phyloP scores from a whole-genome alignment of 495 filamentous ascomycete species.

The Aspergillus nanangensis region DNA sequence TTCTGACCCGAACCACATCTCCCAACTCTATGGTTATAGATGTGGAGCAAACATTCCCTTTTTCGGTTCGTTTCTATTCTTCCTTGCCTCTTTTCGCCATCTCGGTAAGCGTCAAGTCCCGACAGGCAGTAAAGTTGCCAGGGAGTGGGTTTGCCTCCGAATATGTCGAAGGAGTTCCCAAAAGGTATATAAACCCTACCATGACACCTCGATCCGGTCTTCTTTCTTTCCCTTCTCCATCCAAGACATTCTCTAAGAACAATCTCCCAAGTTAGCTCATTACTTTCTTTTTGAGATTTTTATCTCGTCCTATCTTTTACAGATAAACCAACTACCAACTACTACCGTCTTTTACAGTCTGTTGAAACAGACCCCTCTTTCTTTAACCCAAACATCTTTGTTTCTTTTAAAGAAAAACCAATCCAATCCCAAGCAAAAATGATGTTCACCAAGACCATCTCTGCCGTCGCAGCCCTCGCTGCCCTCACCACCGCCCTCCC shows the following conservation, averaged over 20 bases:
- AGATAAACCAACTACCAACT: no score
- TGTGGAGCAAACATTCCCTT: not conserved
- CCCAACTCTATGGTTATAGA: not conserved
- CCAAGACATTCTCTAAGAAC: not conserved
- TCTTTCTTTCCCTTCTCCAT: conserved; percentile 4
- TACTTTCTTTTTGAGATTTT: not conserved
- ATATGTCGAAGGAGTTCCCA: not conserved
- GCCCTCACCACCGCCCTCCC: conserved; percentile 36
- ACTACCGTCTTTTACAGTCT: not conserved
- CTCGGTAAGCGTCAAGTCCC: not conserved
- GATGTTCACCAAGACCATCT: conserved; percentile 43
- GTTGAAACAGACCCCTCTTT: not conserved
- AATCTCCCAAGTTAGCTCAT: not conserved
- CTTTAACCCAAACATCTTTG: not conserved
- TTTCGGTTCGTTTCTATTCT: not conserved
- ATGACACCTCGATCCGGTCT: conserved; percentile 4
- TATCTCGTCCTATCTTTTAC: not conserved
- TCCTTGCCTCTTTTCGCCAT: not conserved
- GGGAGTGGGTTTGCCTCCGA: not conserved
- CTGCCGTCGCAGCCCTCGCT: conserved; percentile 30
- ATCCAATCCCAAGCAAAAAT: conserved; percentile 28
- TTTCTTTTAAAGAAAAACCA: not conserved
- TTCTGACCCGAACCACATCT: not conserved
- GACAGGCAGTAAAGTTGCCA: no score
- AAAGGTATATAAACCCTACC: conserved; percentile 4